Evolutionary conservation across 768 basidiomycete genomes (phyloP).

Genomic region (Boletus vinaceobasis): DNA sequence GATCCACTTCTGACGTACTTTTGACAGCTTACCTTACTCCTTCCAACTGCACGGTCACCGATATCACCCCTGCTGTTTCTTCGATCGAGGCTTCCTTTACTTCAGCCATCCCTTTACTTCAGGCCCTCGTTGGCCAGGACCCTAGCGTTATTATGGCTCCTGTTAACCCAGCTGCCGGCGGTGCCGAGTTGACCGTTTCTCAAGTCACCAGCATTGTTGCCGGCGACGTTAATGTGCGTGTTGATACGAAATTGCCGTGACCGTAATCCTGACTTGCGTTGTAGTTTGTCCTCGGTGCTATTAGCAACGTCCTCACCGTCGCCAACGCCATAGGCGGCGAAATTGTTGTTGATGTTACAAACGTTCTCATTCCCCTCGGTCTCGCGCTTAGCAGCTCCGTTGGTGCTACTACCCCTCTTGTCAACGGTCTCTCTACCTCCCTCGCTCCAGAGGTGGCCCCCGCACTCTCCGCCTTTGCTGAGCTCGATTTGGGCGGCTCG

Average conservation of each 20-base stretch:
- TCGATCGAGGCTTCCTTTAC: constrained; percentile 24
- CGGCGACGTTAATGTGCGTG: constrained; percentile 20
- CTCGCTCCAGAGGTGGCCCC: constrained; percentile 21
- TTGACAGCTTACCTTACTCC: constrained; percentile 23
- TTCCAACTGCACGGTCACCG: constrained; percentile 22
- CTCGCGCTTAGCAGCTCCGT: constrained; percentile 21
- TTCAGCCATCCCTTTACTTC: constrained; percentile 20
- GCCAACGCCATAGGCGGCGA: neutral
- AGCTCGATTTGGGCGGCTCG: constrained; percentile 22
- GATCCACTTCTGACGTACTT: neutral
- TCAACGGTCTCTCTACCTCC: constrained; percentile 21
- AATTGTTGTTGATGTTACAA: neutral
- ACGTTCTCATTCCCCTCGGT: constrained; percentile 14
- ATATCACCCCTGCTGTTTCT: constrained; percentile 19
- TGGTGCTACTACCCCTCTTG: constrained; percentile 7
- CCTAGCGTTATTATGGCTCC: constrained; percentile 24
- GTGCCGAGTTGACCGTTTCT: constrained; percentile 24
- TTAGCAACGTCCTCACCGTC: constrained; percentile 23
- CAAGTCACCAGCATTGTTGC: constrained; percentile 26
- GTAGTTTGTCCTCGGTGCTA: constrained; percentile 28
- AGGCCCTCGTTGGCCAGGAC: constrained; percentile 25
- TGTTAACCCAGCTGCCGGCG: constrained; percentile 3
- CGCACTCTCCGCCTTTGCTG: constrained; percentile 18
- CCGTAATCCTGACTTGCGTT: neutral
- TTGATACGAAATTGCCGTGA: neutral